A percentile compares a stretch with the other conserved stretches of the same genome.
Evolutionary conservation across 2,329 filamentous ascomycete genomes (phyloP).

Genomic region (Lachnellula occidentalis): DNA sequence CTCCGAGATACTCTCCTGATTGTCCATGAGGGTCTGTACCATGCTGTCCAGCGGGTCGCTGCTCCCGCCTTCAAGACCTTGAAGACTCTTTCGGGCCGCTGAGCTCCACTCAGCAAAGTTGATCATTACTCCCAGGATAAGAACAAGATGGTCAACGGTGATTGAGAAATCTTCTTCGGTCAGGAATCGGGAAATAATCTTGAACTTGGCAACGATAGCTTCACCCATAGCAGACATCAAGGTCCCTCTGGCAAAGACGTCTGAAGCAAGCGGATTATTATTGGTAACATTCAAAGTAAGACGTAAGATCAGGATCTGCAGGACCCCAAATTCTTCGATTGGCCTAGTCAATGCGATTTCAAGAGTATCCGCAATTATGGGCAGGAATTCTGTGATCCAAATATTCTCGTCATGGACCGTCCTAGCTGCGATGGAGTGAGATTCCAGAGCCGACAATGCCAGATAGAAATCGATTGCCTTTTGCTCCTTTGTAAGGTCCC

Average conservation of each 20-base stretch:
- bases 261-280: constrained; percentile 64
- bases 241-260: constrained; percentile 58
- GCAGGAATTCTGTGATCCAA: constrained; percentile 47
- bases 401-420: constrained; percentile 37
- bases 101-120: constrained; percentile 79
- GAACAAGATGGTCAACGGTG: constrained; percentile 64
- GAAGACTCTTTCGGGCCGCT: constrained; percentile 47
- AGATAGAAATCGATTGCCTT: constrained; percentile 35
- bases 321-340: constrained; percentile 33
- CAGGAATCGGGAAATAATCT: constrained; percentile 42
- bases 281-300: constrained; percentile 84
- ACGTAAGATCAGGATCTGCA: constrained; percentile 43
- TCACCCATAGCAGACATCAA: constrained; percentile 45
- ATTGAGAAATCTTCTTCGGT: constrained; percentile 44
- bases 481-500: constrained; percentile 19
- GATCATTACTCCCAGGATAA: constrained; percentile 77
- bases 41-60: constrained; percentile 51
- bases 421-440: constrained; percentile 44
- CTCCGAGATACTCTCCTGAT: constrained; percentile 59
- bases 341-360: constrained; percentile 33
- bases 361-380: constrained; percentile 45
- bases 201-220: constrained; percentile 48
- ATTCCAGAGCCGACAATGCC: constrained; percentile 48
- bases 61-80: constrained; percentile 34
- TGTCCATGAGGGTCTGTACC: constrained; percentile 60